phyloP scores from a whole-genome alignment of 768 basidiomycete species.

The Exsudoporus frostii region DNA sequence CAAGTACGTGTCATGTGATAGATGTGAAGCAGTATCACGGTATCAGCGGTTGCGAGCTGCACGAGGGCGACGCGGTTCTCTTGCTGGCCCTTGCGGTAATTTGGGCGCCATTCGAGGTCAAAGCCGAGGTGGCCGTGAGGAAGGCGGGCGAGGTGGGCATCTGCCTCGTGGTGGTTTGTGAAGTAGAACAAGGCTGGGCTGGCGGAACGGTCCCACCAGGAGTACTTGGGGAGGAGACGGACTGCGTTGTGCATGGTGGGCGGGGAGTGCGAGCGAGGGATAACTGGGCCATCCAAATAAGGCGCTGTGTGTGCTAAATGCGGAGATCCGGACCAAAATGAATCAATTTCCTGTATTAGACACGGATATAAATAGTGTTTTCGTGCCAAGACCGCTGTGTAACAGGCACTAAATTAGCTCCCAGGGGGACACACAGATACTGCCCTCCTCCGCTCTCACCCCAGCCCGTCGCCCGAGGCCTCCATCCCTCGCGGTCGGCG shows the following conservation, averaged over 20 bases:
- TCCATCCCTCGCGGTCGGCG: background rate
- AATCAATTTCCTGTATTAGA: slow-evolving; percentile 14
- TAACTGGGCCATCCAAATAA: background rate
- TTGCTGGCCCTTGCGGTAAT: slow-evolving; percentile 44
- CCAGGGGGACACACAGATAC: slow-evolving; percentile 9
- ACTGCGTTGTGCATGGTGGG: slow-evolving; percentile 3
- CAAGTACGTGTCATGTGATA: slow-evolving; percentile 49
- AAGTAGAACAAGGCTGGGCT: slow-evolving; percentile 27
- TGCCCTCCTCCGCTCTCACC: background rate
- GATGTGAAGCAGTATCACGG: slow-evolving; percentile 64
- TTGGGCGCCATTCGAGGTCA: slow-evolving; percentile 81
- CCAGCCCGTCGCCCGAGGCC: background rate
- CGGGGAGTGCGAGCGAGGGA: background rate
- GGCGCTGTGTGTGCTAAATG: too few species aligned
- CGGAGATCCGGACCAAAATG: slow-evolving; percentile 19
- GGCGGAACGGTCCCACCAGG: slow-evolving; percentile 16
- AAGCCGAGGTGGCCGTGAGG: slow-evolving; percentile 48
- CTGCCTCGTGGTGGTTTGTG: slow-evolving; percentile 33
- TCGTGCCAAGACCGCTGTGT: slow-evolving; percentile 30
- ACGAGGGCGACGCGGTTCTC: slow-evolving; percentile 73
- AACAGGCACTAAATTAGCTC: slow-evolving; percentile 29
- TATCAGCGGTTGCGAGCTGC: slow-evolving; percentile 59
- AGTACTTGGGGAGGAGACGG: slow-evolving; percentile 17
- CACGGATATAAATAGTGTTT: slow-evolving; percentile 30
- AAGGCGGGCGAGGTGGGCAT: slow-evolving; percentile 18